Evolutionary conservation across 495 filamentous ascomycete species (phyloP), one percentile per base, ranked within the genome.

Genomic region (Neurospora sp.): DNA sequence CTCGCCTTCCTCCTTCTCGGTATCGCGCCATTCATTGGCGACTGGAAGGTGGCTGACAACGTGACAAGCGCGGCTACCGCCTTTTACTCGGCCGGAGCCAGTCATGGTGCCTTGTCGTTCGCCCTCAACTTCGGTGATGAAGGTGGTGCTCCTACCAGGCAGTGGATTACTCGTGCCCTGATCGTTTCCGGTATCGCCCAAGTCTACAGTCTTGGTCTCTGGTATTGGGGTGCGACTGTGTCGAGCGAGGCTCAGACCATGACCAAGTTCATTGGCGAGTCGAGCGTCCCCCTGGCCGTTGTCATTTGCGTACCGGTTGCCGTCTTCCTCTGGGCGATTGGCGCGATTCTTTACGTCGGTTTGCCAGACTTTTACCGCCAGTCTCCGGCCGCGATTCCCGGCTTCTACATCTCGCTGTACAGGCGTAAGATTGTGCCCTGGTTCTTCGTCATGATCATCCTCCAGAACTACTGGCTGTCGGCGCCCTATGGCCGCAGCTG

Each of bases 401-500:
- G 82, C 62, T 89, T 86, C 78, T 91, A 85, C 82, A 85, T 76
- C 18, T 86, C 87, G 39, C 79, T 91, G 9, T 80, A 85, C 74
- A 86, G 88, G 27, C 84, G 90, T 11, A 88, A 89, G 72, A 87
- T 90, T 71, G 85, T 91, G 23, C 80, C 89, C 20, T 88, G 87
- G 87, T 88, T 88, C 82, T 86, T 90, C 79, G 81, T 90, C 79
- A 82, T 85, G 72, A 87, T 91, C 74, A 78, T 91, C 76, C 78
- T 92, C 35, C 90, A 92, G 80, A 92, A 92, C 78, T 91, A 87
- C 84, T 91, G 84, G 82, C 87, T 92, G 39, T 85, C 86, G 20
- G 82, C 87, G 1, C 87, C 86, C 44, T 89, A 90, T 78, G 89
- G 90, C 70, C 86, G 89, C 54, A 90, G 87, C 78, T 91, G 90